Conservation (phyloP, 2,329 filamentous ascomycete species). For the Ceratocystis cubensis region DNA sequence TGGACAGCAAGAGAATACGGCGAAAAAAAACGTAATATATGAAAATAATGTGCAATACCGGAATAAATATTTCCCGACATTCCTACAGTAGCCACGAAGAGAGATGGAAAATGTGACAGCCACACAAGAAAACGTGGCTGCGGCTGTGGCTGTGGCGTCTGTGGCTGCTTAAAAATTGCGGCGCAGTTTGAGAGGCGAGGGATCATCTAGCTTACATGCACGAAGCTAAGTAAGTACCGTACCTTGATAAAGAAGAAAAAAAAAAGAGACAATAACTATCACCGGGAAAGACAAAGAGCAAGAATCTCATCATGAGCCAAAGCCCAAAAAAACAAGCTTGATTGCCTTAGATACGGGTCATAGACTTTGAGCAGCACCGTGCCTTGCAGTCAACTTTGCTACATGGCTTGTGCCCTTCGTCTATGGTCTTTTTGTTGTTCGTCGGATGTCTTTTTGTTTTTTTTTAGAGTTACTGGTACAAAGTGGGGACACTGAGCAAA, state of each 20-base stretch:
- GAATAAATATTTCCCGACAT: too few species aligned
- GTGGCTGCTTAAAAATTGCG: neutral
- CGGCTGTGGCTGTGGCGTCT: neutral
- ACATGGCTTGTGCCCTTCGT: neutral
- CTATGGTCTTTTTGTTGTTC: neutral
- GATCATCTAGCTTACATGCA: too few species aligned
- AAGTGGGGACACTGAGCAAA: neutral
- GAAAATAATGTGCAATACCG: too few species aligned
- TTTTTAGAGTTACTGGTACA: neutral
- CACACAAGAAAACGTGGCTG: neutral
- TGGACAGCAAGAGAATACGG: neutral
- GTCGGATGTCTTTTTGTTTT: neutral
- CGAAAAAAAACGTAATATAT: neutral
- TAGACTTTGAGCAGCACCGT: neutral
- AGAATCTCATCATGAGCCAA: neutral
- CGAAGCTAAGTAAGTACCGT: too few species aligned
- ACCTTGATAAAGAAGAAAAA: neutral
- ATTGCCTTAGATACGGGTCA: neutral
- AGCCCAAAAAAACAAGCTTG: neutral
- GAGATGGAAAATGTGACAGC: neutral
- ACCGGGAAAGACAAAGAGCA: neutral
- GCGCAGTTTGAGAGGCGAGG: neutral
- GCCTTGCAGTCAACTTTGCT: neutral
- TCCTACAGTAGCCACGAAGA: neutral
- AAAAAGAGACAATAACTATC: neutral